Percentiles rank a stretch among this genome's conserved stretches.
Conservation (phyloP, 768 basidiomycete species). For the Pulveroboletus ravenelii region DNA sequence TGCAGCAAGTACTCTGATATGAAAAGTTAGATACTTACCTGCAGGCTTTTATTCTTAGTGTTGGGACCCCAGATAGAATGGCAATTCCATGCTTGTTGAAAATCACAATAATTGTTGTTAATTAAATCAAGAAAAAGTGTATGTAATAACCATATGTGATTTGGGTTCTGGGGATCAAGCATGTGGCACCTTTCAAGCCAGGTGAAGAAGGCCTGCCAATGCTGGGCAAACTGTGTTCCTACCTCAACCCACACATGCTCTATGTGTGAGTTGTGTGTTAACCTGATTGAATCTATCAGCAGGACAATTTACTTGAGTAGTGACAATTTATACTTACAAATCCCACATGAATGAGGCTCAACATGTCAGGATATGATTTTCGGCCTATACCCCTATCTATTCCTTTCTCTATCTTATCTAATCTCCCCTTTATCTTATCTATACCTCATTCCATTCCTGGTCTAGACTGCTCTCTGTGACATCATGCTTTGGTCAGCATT, state of each 20-base stretch:
- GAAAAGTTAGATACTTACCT: no score
- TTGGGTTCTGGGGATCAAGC: neutral
- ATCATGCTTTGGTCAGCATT: no score
- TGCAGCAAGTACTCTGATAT: no score
- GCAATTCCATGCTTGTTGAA: neutral
- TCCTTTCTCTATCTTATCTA: no score
- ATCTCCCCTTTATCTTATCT: no score
- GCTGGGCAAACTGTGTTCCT: conserved; percentile 20
- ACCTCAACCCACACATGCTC: conserved; percentile 29
- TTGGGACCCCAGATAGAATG: no score
- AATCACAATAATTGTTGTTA: neutral
- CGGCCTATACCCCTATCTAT: no score
- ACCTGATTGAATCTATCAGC: neutral
- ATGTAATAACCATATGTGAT: neutral
- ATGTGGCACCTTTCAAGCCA: neutral
- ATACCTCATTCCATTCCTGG: no score
- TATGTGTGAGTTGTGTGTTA: conserved; percentile 22
- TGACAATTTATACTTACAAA: neutral
- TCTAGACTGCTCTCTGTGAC: no score
- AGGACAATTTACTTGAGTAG: no score
- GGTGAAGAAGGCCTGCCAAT: conserved; percentile 27
- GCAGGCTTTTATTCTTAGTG: no score
- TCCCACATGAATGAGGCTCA: neutral
- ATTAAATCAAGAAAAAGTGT: no score
- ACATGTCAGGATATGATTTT: neutral